Base-by-base conservation (phyloP, 768 basidiomycete species). In the Kondoa malvinella region DNA sequence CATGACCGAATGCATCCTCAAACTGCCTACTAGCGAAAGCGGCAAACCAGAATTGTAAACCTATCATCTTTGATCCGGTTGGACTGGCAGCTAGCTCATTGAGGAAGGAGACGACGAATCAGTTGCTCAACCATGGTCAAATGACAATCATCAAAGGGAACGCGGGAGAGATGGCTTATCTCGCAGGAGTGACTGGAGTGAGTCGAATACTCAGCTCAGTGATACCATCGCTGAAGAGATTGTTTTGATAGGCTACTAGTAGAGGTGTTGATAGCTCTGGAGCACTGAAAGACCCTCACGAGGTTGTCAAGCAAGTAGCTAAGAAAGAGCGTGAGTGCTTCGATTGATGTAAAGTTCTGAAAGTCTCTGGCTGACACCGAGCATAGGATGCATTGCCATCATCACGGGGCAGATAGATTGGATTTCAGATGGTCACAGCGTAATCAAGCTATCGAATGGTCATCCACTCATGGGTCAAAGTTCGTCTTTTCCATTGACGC, bases 141-240 rank as follows among this genome's bases (percentile, higher is more conserved):
- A 65, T 69, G 14, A 86, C 87, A 21, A 87, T 94, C 26, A 92
- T 96, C 77, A 96, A 96, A 77, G 92, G 92, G 2, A 95, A 96
- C 74, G 87, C 89, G 0, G 88, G 83, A 17, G 92, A 96, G 78
- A 84, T 96, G 26, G 89, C 85, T 0, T 82, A 87, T 0, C 76
- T 94, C 12, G 83, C 85, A 1, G 82, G 85, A n/a, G 87, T 87
- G 0, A 76, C 76, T 16, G 92, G 92, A n/a, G n/a, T n/a, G n/a
- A n/a, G n/a, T n/a, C n/a, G n/a, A n/a, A n/a, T n/a, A n/a, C n/a
- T n/a, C n/a, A n/a, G n/a, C n/a, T n/a, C n/a, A n/a, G n/a, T n/a
- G n/a, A n/a, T n/a, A n/a, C n/a, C n/a, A n/a, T n/a, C n/a, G n/a
- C n/a, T n/a, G n/a, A n/a, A n/a, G n/a, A n/a, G n/a, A n/a, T n/a